These are phyloP conservation scores for Triadica sebifera DNA, from an alignment of 345 rosid genomes.

Conservation along the genomic window DNA sequence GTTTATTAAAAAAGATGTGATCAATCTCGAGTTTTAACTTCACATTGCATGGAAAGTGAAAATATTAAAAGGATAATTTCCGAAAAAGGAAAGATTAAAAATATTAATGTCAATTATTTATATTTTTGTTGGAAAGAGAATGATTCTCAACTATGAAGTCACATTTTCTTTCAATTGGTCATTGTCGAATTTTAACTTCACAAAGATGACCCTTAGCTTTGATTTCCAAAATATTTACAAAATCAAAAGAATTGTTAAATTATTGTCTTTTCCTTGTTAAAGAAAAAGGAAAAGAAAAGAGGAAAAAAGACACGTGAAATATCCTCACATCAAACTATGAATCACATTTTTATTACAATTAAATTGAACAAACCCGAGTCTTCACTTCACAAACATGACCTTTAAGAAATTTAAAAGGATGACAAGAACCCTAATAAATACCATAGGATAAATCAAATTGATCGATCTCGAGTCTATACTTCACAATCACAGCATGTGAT, in stretches of 20 bases:
- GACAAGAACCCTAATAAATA: background rate
- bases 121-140: background rate
- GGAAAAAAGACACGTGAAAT: no score
- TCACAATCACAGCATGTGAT: no score
- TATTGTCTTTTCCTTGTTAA: no score
- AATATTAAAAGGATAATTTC: background rate
- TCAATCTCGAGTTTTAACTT: slow-evolving; percentile 9
- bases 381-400: slow-evolving; percentile 1
- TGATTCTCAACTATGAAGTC: background rate
- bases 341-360: no score
- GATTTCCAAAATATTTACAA: no score
- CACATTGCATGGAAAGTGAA: background rate
- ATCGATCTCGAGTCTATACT: no score
- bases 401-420: background rate
- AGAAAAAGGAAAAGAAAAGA: no score
- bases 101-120: background rate
- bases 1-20: background rate
- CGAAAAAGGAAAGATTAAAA: background rate
- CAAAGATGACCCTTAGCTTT: background rate
- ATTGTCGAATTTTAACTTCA: background rate
- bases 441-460: no score
- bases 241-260: no score
- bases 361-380: background rate
- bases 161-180: background rate
- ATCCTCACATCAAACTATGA: no score